These are phyloP conservation scores for Cercis canadensis DNA, from an alignment of 306 rosid species.

Conservation along the genomic window DNA sequence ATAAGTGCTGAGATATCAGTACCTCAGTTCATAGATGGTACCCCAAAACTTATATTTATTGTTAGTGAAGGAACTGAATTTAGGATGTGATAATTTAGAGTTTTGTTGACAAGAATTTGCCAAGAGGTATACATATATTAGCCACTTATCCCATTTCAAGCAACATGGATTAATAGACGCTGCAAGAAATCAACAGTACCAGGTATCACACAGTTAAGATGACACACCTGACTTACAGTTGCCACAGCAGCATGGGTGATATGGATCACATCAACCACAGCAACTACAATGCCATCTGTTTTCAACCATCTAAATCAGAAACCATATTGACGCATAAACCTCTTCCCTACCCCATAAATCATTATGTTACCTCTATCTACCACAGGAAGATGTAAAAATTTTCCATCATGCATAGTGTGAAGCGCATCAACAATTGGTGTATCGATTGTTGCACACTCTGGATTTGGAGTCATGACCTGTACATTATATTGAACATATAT, in stretches of 20 bases:
- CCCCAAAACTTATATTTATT: not conserved
- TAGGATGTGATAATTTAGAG: slow-evolving; percentile 16
- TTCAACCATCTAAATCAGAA: slow-evolving; percentile 45
- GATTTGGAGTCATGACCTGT: slow-evolving; percentile 96
- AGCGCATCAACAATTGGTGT: slow-evolving; percentile 96
- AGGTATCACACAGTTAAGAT: slow-evolving; percentile 33
- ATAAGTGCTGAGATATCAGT: slow-evolving; percentile 8
- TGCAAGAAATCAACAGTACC: not conserved
- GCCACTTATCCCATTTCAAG: slow-evolving; percentile 27
- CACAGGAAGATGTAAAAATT: slow-evolving; percentile 91
- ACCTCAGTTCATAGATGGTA: not conserved
- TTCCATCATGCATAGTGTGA: slow-evolving; percentile 92
- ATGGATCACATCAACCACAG: slow-evolving; percentile 81
- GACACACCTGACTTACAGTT: slow-evolving; percentile 70
- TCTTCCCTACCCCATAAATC: not conserved
- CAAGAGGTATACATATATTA: slow-evolving; percentile 2
- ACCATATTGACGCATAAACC: slow-evolving; percentile 10
- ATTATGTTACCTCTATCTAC: slow-evolving; percentile 71
- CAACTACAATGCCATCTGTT: slow-evolving; percentile 81
- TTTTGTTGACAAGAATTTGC: slow-evolving; percentile 7
- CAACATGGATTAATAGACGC: slow-evolving; percentile 14
- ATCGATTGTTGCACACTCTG: slow-evolving; percentile 83
- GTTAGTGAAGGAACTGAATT: slow-evolving; percentile 19
- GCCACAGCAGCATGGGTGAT: slow-evolving; percentile 96
- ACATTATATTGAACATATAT: slow-evolving; percentile 32